Conservation (phyloP, 2,329 filamentous ascomycete genomes). For the Penicillium sp. region DNA sequence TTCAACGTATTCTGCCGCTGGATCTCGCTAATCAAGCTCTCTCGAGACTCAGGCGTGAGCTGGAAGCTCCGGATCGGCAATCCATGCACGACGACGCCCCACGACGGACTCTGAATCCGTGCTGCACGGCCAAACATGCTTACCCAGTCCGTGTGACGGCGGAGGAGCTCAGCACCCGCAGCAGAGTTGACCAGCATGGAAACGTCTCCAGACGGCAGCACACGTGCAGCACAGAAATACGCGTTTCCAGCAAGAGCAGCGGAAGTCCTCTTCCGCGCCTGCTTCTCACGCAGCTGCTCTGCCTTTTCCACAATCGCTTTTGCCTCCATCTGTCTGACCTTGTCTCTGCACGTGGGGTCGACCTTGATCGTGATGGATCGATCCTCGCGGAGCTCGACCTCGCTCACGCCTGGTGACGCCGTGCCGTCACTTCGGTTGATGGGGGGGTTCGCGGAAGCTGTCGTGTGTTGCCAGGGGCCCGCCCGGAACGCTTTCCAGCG, state of each 20-base stretch:
- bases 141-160: not conserved
- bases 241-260: not conserved
- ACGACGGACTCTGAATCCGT: too few species aligned
- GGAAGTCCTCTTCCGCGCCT: not conserved
- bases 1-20: too few species aligned
- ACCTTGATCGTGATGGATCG: not conserved
- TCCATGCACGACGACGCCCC: too few species aligned
- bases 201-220: not conserved
- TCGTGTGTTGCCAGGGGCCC: not conserved
- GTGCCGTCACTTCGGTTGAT: not conserved
- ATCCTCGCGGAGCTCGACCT: not conserved
- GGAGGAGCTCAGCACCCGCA: not conserved
- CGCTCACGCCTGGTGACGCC: not conserved
- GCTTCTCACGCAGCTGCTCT: not conserved
- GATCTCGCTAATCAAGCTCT: too few species aligned
- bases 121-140: not conserved
- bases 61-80: too few species aligned
- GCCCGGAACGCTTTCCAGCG: not conserved
- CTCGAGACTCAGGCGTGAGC: too few species aligned
- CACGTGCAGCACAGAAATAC: not conserved
- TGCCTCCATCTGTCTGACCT: not conserved
- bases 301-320: not conserved
- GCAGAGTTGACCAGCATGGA: not conserved
- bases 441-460: not conserved
- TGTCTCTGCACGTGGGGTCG: not conserved